phyloP scores from a whole-genome alignment of 225 moss, liverwort and hornwort genomes.

The Pleurozium schreberi region DNA sequence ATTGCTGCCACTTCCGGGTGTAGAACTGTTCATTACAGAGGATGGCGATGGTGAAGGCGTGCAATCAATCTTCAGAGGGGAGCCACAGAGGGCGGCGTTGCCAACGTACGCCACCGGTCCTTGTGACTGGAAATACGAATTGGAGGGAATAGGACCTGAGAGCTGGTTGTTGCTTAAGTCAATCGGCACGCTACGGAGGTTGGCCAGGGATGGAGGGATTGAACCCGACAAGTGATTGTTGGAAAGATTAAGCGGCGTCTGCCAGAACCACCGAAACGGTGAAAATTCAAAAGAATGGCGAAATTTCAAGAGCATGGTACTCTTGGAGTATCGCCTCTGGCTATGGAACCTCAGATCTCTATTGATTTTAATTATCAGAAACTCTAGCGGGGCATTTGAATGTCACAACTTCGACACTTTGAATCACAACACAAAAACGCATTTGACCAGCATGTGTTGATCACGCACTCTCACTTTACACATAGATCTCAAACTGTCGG shows the following conservation, averaged over 20 bases:
- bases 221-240: constrained; percentile 16
- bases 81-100: constrained; percentile 26
- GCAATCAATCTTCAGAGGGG: constrained; percentile 9
- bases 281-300: neutral
- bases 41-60: constrained; percentile 1
- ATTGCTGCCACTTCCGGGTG: neutral
- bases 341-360: neutral
- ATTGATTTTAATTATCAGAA: neutral
- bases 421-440: neutral
- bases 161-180: constrained; percentile 27
- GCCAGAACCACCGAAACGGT: neutral
- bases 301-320: neutral
- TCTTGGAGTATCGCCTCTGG: neutral
- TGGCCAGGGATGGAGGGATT: constrained; percentile 25
- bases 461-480: neutral
- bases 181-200: constrained; percentile 8
- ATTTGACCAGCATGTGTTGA: neutral
- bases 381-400: neutral
- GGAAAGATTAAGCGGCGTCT: constrained; percentile 34
- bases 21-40: neutral
- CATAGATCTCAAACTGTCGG: neutral
- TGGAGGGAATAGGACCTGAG: constrained; percentile 20
- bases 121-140: constrained; percentile 25
- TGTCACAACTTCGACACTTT: neutral
- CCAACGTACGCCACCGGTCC: constrained; percentile 26